Percentiles rank a stretch among this genome's conserved stretches.
These are phyloP conservation scores for Chytriomyces confervae DNA, from an alignment of 192 early-diverging fungal genomes.

Conservation along the genomic window DNA sequence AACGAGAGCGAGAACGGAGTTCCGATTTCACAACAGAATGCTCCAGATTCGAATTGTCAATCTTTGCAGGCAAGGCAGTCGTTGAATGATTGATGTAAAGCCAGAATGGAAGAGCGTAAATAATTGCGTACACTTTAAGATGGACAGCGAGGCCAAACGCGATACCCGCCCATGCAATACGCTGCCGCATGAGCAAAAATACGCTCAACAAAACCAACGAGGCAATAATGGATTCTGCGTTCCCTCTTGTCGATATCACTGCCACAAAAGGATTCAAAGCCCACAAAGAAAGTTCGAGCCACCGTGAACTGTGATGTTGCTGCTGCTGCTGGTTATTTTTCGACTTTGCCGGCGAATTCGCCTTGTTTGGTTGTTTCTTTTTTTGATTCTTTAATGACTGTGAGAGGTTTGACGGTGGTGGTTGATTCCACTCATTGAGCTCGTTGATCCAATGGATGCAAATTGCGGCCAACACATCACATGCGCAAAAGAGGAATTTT, in stretches of 20 bases:
- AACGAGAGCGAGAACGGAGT: too few species aligned
- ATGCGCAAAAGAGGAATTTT: slow-evolving; percentile 88
- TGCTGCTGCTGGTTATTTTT: not conserved
- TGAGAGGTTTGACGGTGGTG: not conserved
- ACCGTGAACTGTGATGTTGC: too few species aligned
- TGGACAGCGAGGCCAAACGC: slow-evolving; percentile 93
- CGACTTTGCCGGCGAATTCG: not conserved
- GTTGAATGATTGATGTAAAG: slow-evolving; percentile 37
- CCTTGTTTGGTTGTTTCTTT: not conserved
- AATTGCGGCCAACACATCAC: slow-evolving; percentile 79
- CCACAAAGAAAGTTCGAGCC: slow-evolving; percentile 68
- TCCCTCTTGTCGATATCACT: slow-evolving; percentile 95
- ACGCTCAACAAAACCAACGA: slow-evolving; percentile 79
- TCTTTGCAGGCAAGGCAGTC: too few species aligned
- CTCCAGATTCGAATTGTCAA: too few species aligned
- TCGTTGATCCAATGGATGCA: slow-evolving; percentile 54
- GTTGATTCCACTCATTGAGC: not conserved
- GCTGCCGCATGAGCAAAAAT: slow-evolving; percentile 49
- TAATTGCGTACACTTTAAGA: slow-evolving; percentile 96
- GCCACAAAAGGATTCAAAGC: slow-evolving; percentile 95
- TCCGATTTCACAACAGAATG: too few species aligned
- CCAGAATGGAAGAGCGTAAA: slow-evolving; percentile 88
- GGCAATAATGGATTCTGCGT: slow-evolving; percentile 86
- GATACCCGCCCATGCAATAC: slow-evolving; percentile 46
- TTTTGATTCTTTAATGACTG: not conserved